Evolutionary conservation across 2,329 filamentous ascomycete species (phyloP).

Genomic region (Talaromyces verruculosus): DNA sequence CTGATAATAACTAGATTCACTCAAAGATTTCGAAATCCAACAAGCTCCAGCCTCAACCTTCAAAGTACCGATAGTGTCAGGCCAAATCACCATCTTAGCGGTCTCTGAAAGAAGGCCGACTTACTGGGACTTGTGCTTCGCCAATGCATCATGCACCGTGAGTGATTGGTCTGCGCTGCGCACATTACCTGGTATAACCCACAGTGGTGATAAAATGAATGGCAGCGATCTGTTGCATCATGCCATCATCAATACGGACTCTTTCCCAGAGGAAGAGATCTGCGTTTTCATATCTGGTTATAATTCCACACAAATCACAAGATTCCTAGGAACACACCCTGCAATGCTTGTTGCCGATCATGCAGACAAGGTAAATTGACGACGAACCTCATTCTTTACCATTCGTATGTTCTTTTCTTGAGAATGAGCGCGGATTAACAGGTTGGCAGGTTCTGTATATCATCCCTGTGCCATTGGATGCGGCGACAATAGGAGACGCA

Average conservation of each 20-base stretch:
- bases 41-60: constrained; percentile 11
- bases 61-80: constrained; percentile 12
- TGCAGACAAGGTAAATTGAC: constrained; percentile 12
- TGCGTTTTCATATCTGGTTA: constrained; percentile 19
- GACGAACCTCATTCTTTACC: neutral
- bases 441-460: constrained; percentile 3
- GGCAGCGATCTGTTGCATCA: constrained; percentile 2
- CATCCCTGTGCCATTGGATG: constrained; percentile 14
- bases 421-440: neutral
- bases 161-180: constrained; percentile 2
- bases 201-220: neutral
- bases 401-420: neutral
- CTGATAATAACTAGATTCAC: neutral
- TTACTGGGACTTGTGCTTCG: constrained; percentile 17
- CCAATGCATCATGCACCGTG: constrained; percentile 2
- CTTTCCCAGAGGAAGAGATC: constrained; percentile 12
- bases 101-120: constrained; percentile 17
- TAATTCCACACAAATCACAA: constrained; percentile 12
- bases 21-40: neutral
- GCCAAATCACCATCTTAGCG: constrained; percentile 14
- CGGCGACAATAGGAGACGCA: constrained; percentile 18
- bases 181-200: neutral
- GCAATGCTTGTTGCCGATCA: constrained; percentile 16
- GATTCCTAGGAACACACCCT: constrained; percentile 16
- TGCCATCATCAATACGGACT: constrained; percentile 8